These are phyloP conservation scores for Cardamine chenopodiifolia DNA, from an alignment of 345 rosid genomes.

Conservation along the genomic window DNA sequence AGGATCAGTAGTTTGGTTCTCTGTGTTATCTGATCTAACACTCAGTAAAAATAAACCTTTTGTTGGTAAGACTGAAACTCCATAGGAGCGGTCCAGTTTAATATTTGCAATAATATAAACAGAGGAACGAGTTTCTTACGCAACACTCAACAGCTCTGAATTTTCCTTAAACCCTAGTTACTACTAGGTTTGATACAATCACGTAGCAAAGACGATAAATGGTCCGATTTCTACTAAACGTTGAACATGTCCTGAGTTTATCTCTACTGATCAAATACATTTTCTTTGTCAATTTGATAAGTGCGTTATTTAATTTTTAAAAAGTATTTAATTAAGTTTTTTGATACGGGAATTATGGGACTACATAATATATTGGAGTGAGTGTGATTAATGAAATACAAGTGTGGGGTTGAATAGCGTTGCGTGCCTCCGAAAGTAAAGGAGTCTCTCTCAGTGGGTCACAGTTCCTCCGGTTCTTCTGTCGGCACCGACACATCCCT, in stretches of 20 bases:
- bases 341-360: background rate
- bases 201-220: background rate
- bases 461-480: slow-evolving; percentile 38
- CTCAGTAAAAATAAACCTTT: background rate
- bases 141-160: background rate
- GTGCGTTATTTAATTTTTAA: background rate
- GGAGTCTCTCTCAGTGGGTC: slow-evolving; percentile 40
- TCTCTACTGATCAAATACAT: slow-evolving; percentile 3
- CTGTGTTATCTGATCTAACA: slow-evolving; percentile 11
- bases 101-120: background rate
- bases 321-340: background rate
- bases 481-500: slow-evolving; percentile 48
- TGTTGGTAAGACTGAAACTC: slow-evolving; percentile 19
- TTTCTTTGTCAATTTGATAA: background rate
- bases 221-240: background rate
- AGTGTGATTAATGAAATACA: slow-evolving; percentile 24
- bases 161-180: background rate
- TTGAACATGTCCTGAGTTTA: background rate
- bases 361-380: slow-evolving; percentile 5
- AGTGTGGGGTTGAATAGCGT: slow-evolving; percentile 36
- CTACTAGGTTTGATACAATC: background rate
- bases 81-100: background rate
- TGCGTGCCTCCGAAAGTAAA: slow-evolving; percentile 41
- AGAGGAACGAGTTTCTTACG: slow-evolving; percentile 21
- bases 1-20: slow-evolving; percentile 32